Base-by-base conservation (phyloP, 495 filamentous ascomycete species). In the Rusavskia elegans region DNA sequence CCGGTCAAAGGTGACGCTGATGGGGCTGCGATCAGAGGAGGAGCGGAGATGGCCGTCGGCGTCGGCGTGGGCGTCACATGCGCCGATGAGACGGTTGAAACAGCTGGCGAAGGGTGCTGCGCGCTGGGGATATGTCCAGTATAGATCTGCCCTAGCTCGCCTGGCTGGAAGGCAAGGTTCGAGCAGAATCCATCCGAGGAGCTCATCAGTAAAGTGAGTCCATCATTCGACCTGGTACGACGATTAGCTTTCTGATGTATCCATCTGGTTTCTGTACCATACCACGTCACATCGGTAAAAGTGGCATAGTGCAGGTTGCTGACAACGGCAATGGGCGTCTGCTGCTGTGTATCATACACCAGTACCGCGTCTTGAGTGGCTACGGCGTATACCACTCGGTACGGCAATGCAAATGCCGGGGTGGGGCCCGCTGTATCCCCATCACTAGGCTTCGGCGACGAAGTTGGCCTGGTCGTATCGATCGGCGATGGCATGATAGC, bases 141-240 rank as follows among this genome's bases (percentile, higher is more conserved):
- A 64, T 95, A 95, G 14, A 78, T 64, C 57, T 89, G 81, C n/a
- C 93, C 93, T 7, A 99, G 70, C 62, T 99, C 93, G 19, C 85
- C 86, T 5, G 83, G 71, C 7, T 76, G 64, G 63, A 99, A 99
- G 0, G 87, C 79, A 21, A 99, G 71, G 0, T 85, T 81, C 0
- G 93, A 99, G 61, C 93, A 97, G 68, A 96, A 99, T 0, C 93
- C 93, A 62, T 99, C 93, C 0, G 93, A 95, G 1, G 93, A 97
- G 50, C 86, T 89, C 76, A 99, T 96, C 36, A 97, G 73, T 23
- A 99, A 69, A 1, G 89, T 97, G 44, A 84, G 72, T 2, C 93
- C 93, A 65, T 99, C 93, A 56, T 74, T 84, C 1, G 93, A 93
- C 89, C 89, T 96, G 55, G n/a, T 27, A 6, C 19, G 9, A 25